Evolutionary conservation across 2,329 filamentous ascomycete species (phyloP).

Genomic region (Beauveria australis): DNA sequence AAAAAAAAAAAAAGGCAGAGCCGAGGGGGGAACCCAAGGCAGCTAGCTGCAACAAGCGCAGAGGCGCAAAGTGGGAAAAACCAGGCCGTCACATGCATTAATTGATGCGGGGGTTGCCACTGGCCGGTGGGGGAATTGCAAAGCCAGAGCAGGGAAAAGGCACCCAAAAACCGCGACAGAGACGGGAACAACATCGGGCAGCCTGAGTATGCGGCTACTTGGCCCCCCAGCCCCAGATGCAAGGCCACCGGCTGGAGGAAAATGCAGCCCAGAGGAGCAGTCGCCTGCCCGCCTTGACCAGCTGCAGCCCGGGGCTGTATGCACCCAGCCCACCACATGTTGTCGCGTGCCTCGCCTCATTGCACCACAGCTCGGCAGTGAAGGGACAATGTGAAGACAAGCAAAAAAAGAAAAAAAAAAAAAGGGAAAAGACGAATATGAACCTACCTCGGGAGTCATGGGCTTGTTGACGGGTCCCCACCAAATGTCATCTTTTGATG

Average conservation of each 20-base stretch:
- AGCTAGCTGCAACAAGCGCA: not conserved
- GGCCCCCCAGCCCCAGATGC: not conserved
- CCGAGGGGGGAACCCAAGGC: not conserved
- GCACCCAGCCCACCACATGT: not conserved
- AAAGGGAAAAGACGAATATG: constrained; percentile 11
- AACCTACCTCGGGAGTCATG: constrained; percentile 84
- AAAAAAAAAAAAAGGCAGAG: not conserved
- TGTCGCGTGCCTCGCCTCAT: constrained; percentile 1
- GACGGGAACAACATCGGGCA: not conserved
- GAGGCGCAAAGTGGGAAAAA: not conserved
- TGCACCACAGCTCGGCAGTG: not conserved
- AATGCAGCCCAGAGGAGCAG: not conserved
- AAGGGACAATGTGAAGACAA: not conserved
- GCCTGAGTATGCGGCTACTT: not conserved
- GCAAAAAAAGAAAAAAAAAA: constrained; percentile 4
- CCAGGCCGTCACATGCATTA: constrained; percentile 2
- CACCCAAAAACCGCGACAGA: not conserved
- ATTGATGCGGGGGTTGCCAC: constrained; percentile 10
- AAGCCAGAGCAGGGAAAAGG: not conserved
- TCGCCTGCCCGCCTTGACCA: not conserved
- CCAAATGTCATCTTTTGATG: constrained; percentile 90
- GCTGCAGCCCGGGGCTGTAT: not conserved
- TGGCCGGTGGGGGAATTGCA: not conserved
- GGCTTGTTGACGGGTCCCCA: constrained; percentile 99
- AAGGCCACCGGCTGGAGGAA: not conserved